These are phyloP conservation scores for Populus simonii DNA, from an alignment of 345 rosid species.

Conservation along the genomic window DNA sequence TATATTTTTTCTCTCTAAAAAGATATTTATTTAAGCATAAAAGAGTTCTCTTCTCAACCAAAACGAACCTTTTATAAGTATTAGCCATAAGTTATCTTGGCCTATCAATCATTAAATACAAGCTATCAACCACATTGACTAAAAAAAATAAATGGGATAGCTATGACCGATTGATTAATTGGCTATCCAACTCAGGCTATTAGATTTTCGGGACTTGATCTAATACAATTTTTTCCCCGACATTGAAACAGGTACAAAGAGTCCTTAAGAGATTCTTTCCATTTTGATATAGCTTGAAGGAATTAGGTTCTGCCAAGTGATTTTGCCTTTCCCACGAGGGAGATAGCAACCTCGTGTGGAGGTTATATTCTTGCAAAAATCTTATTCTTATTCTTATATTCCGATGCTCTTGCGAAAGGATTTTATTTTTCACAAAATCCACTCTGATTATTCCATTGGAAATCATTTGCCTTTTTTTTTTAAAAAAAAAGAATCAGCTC, in stretches of 20 bases:
- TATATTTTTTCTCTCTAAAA: too few species aligned
- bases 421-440: constrained; percentile 23
- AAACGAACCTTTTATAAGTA: too few species aligned
- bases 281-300: constrained; percentile 15
- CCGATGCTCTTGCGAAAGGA: constrained; percentile 19
- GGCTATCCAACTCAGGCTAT: too few species aligned
- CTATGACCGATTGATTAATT: too few species aligned
- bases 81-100: too few species aligned
- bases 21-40: too few species aligned
- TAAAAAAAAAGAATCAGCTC: constrained; percentile 2
- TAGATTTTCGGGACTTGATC: too few species aligned
- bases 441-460: constrained; percentile 11
- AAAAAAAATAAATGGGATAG: too few species aligned
- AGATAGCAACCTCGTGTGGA: constrained; percentile 16
- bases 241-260: neutral
- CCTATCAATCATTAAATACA: too few species aligned
- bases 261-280: constrained; percentile 30
- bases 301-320: constrained; percentile 39
- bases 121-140: too few species aligned
- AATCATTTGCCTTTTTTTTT: constrained; percentile 19
- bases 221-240: neutral
- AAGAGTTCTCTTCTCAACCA: too few species aligned
- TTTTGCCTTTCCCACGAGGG: constrained; percentile 2
- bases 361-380: constrained; percentile 26
- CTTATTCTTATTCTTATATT: constrained; percentile 39